A percentile compares a stretch with the other conserved stretches of the same genome.
phyloP scores from a whole-genome alignment of 2,329 filamentous ascomycete species.

The Colletotrichum shisoi region DNA sequence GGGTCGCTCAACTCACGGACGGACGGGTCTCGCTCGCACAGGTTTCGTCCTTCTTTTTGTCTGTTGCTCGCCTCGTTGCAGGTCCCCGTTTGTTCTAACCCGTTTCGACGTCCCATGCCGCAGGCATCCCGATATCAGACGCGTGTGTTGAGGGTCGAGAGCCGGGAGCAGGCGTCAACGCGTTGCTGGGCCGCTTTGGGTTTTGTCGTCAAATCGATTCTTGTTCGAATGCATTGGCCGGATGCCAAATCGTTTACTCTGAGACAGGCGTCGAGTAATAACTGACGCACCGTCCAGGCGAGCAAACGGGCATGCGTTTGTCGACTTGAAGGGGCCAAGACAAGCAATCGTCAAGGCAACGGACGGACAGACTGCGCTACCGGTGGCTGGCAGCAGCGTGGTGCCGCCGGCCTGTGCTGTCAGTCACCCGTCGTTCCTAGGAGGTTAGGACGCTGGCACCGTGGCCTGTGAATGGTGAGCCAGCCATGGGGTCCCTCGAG shows the following conservation, averaged over 20 bases:
- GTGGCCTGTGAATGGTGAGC: slow-evolving; percentile 15
- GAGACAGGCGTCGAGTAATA: too few relatives aligned
- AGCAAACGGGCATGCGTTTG: slow-evolving; percentile 8
- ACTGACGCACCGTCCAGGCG: slow-evolving; percentile 1
- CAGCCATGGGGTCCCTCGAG: slow-evolving; percentile 3
- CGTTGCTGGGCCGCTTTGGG: slow-evolving; percentile 7
- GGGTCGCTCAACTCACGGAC: neutral
- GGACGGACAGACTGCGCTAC: slow-evolving; percentile 2
- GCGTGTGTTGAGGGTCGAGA: slow-evolving; percentile 14
- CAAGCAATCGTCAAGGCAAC: slow-evolving; percentile 16
- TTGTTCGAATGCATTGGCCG: slow-evolving; percentile 9
- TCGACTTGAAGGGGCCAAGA: slow-evolving; percentile 1
- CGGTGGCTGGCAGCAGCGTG: slow-evolving; percentile 14
- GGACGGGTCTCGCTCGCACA: neutral
- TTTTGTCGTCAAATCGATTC: slow-evolving; percentile 15
- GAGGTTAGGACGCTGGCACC: neutral
- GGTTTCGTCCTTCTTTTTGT: neutral
- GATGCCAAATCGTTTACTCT: neutral
- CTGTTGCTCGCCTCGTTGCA: slow-evolving; percentile 11
- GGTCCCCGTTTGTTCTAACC: slow-evolving; percentile 1
- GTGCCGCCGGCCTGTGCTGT: slow-evolving; percentile 15
- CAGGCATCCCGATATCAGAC: slow-evolving; percentile 27
- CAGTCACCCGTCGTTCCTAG: slow-evolving; percentile 23
- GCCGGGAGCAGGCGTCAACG: slow-evolving; percentile 14
- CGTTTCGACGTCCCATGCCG: slow-evolving; percentile 17